Evolutionary conservation across 805 yeast genomes (phyloP), one percentile per base, ranked within the genome.

Genomic region (baker's yeast (Saccharomyces cerevisiae)): DNA sequence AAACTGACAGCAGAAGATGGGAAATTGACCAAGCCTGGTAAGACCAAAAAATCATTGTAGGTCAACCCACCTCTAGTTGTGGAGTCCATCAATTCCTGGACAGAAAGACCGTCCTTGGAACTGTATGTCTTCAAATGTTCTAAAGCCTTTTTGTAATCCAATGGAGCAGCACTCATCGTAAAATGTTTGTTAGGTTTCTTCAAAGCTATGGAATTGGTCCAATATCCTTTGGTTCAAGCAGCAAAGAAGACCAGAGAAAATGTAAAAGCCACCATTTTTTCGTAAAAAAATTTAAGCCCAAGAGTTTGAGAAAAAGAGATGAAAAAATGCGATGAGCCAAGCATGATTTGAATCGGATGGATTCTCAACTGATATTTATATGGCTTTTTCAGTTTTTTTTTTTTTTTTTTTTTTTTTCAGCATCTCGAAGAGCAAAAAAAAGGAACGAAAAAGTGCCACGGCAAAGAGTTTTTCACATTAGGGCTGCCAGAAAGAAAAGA

Each of bases 11-110:
- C 75, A 52, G 85, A 78, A 30, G 97, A 82, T 58, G 97, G 88
- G 78, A 91, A 91, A 66, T 83, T 79, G 68, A 92, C 88, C 77
- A 89, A 89, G 60, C 98, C 97, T 61, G 99, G 99, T 66, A 94
- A 82, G 64, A 94, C 81, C 73, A 94, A 81, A 73, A 94, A 89
- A 76, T 94, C 99, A 70, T 94, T 94, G 79, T 94, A 94, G 61
- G 99, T 94, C 70, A 94, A 82, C 55, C 99, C 99, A 73, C 99
- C 99, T 76, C 94, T 86, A 64, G 76, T 72, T 63, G 82, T 76
- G 51, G 97, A 89, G 77, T 94, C 96, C 87, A 94, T 88, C 73
- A 94, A 82, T 62, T 87, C 80, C 56, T 81, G 77, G 66, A 87
- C 86, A 59, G 87, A 84, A 62, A 94, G 80, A 60, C 99, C 99